Percentiles rank a stretch among this genome's conserved stretches.
Conservation (phyloP, 2,329 filamentous ascomycete species). For the Penicillium sp. region DNA sequence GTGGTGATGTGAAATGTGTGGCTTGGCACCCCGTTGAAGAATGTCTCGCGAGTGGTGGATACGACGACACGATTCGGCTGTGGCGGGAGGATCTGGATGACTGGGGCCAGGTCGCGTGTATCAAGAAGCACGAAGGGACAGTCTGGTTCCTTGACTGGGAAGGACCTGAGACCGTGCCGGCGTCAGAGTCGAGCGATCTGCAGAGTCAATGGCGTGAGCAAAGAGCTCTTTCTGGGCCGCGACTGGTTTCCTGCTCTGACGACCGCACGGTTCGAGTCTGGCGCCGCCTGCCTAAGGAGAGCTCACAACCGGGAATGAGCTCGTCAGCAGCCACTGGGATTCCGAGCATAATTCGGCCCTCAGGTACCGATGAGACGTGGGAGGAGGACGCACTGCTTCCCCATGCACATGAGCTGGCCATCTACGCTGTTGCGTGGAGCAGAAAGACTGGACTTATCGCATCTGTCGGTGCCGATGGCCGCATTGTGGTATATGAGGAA, state of each 20-base stretch:
- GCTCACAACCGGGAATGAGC: conserved; percentile 31
- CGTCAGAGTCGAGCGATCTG: conserved; percentile 1
- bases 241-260: conserved; percentile 80
- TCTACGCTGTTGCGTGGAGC: conserved; percentile 88
- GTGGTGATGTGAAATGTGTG: conserved; percentile 91
- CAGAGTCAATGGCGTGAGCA: conserved; percentile 30
- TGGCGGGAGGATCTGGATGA: conserved; percentile 92
- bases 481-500: conserved; percentile 76
- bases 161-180: conserved; percentile 37
- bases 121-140: conserved; percentile 78
- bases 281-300: conserved; percentile 58
- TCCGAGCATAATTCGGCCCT: conserved; percentile 83
- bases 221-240: conserved; percentile 41
- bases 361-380: conserved; percentile 77
- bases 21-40: conserved; percentile 83
- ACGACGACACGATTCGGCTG: conserved; percentile 85
- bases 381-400: conserved; percentile 73
- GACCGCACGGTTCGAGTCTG: conserved; percentile 79
- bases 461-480: conserved; percentile 85
- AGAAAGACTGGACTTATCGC: conserved; percentile 71
- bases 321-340: conserved; percentile 55
- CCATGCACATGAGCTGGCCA: conserved; percentile 69
- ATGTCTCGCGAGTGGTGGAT: conserved; percentile 83
- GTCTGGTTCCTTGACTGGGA: conserved; percentile 84
- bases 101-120: conserved; percentile 82